Evolutionary conservation across 352 stramenopile genomes (phyloP).

Genomic region (Globisporangium rhizosaccharum): DNA sequence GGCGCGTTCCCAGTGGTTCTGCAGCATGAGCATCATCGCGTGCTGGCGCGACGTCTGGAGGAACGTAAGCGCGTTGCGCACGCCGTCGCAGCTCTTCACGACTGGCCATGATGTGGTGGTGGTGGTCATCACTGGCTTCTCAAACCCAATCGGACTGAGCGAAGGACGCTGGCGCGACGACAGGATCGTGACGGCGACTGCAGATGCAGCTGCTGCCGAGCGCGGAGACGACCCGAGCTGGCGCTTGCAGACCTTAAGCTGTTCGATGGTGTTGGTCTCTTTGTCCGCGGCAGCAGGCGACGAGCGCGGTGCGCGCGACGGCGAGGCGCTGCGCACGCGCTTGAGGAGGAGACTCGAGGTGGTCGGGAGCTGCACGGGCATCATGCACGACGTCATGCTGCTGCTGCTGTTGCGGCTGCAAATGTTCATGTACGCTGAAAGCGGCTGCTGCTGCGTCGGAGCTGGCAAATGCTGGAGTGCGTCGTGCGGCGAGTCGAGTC

Average conservation of each 20-base stretch:
- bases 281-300: constrained; percentile 12
- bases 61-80: constrained; percentile 62
- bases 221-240: constrained; percentile 45
- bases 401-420: neutral
- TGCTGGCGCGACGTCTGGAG: constrained; percentile 65
- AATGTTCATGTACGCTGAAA: too few relatives aligned
- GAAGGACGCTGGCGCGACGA: constrained; percentile 12
- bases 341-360: constrained; percentile 35
- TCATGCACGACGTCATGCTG: constrained; percentile 20
- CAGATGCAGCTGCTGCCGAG: constrained; percentile 13
- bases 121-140: neutral
- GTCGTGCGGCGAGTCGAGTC: too few relatives aligned
- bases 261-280: constrained; percentile 29
- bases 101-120: constrained; percentile 25
- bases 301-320: constrained; percentile 19
- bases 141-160: constrained; percentile 1
- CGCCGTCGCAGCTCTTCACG: constrained; percentile 47
- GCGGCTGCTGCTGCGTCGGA: too few relatives aligned
- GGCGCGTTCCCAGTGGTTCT: constrained; percentile 76
- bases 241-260: constrained; percentile 55
- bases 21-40: constrained; percentile 65
- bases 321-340: constrained; percentile 24
- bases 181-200: constrained; percentile 12
- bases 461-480: too few relatives aligned
- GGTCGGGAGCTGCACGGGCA: constrained; percentile 36